These are phyloP conservation scores for Saccharomycopsis crataegensis DNA, from an alignment of 1,139 yeast species.

Conservation along the genomic window DNA sequence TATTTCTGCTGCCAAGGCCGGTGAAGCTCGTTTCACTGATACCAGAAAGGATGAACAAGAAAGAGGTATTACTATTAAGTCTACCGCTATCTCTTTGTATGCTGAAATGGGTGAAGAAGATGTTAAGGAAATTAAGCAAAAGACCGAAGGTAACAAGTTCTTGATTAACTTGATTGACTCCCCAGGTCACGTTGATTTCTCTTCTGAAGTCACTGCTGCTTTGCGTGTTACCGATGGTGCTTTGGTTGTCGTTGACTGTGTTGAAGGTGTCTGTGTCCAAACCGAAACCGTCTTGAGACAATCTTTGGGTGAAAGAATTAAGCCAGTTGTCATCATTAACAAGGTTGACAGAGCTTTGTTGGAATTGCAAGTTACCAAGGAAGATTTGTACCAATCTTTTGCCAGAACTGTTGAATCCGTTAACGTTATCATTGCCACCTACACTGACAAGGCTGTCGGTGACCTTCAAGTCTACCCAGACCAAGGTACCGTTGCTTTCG, in stretches of 20 bases:
- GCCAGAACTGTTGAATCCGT: slow-evolving; percentile 99
- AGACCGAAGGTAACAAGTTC: slow-evolving; percentile 90
- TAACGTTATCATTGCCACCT: slow-evolving; percentile 95
- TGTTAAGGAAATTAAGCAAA: slow-evolving; percentile 91
- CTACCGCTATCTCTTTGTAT: slow-evolving; percentile 96
- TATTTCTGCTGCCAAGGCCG: slow-evolving; percentile 98
- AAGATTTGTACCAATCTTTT: slow-evolving; percentile 97
- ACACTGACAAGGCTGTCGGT: slow-evolving; percentile 85
- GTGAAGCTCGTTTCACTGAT: slow-evolving; percentile 99
- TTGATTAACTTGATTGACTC: slow-evolving; percentile 98
- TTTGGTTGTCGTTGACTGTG: slow-evolving; percentile 97
- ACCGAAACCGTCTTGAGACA: slow-evolving; percentile 99
- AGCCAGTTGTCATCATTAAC: slow-evolving; percentile 98
- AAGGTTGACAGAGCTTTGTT: slow-evolving; percentile 99
- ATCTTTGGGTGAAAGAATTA: slow-evolving; percentile 98
- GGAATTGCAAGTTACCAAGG: slow-evolving; percentile 98
- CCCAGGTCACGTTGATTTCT: slow-evolving; percentile 99
- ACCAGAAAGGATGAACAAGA: slow-evolving; percentile 99
- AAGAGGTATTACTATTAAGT: slow-evolving; percentile 99
- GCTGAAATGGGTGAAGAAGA: slow-evolving; percentile 88
- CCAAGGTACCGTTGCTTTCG: slow-evolving; percentile 98
- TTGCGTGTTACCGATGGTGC: slow-evolving; percentile 99
- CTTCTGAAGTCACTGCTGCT: slow-evolving; percentile 99
- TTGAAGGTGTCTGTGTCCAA: slow-evolving; percentile 99
- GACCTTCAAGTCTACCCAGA: slow-evolving; percentile 99